Conservation (phyloP, 108 stramenopile genomes). For the Nitzschia sp. region DNA sequence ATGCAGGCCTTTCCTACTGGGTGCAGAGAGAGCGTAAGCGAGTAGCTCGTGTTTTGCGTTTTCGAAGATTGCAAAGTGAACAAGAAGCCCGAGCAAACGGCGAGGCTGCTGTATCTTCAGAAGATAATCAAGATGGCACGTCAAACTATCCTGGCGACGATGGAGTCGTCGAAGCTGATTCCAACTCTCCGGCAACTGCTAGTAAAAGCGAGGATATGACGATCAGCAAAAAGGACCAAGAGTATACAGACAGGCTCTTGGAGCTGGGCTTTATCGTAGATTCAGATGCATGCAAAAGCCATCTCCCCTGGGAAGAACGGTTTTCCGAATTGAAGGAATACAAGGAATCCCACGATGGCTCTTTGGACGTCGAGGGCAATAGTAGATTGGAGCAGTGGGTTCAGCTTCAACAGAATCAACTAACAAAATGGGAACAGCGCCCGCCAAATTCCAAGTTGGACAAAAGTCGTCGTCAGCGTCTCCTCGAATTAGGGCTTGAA, state of each 20-base stretch:
- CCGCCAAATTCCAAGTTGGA: too few species aligned
- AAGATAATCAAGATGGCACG: too few species aligned
- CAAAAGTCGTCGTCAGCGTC: background rate
- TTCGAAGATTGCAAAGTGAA: background rate
- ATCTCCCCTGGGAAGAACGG: background rate
- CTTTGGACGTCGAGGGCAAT: background rate
- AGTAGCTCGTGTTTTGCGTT: background rate
- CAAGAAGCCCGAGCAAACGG: too few species aligned
- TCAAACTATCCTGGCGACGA: too few species aligned
- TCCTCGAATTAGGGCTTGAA: background rate
- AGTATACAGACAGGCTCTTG: background rate
- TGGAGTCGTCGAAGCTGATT: too few species aligned
- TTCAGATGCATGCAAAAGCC: too few species aligned
- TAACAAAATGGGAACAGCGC: background rate
- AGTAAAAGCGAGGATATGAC: background rate
- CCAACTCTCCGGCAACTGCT: background rate
- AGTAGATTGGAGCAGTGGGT: background rate
- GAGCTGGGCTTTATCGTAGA: background rate
- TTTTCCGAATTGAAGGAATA: background rate
- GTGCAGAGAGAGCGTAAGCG: background rate
- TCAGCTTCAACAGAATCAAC: background rate
- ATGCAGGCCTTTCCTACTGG: background rate
- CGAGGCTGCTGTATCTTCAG: too few species aligned
- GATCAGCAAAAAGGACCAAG: background rate
- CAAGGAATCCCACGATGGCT: background rate